Percentiles rank a stretch among this genome's conserved stretches.
Evolutionary conservation across 768 basidiomycete genomes (phyloP).

Genomic region (Agaricus subrufescens): DNA sequence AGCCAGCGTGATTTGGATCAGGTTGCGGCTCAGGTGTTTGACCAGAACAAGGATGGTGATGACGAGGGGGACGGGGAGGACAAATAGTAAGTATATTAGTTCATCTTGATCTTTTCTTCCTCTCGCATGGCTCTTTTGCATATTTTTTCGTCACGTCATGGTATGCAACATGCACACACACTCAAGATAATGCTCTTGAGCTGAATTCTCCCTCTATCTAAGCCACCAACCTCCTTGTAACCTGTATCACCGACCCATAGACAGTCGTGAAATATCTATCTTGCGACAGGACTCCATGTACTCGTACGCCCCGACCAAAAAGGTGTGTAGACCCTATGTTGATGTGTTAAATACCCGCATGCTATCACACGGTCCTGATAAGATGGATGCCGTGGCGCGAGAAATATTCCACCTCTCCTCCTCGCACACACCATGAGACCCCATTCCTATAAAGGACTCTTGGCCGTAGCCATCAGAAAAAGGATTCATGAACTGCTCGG

Average conservation of each 20-base stretch:
- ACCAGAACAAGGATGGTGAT: constrained; percentile 68
- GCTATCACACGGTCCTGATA: constrained; percentile 2
- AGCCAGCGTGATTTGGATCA: constrained; percentile 91
- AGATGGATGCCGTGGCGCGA: not conserved
- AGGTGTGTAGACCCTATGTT: too few relatives aligned
- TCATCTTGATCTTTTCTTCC: constrained; percentile 9
- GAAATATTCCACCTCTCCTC: not conserved
- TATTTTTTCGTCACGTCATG: constrained; percentile 30
- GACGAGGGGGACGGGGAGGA: constrained; percentile 67
- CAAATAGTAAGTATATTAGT: constrained; percentile 35
- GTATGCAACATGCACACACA: constrained; percentile 35
- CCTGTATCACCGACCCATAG: not conserved
- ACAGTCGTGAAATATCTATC: too few relatives aligned
- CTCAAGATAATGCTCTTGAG: constrained; percentile 26
- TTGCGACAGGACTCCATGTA: not conserved
- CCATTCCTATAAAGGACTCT: constrained; percentile 12
- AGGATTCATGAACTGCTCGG: constrained; percentile 21
- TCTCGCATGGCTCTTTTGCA: constrained; percentile 29
- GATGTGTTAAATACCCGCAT: not conserved
- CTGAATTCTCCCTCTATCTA: constrained; percentile 6
- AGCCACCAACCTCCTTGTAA: not conserved
- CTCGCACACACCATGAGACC: not conserved
- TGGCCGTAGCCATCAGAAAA: constrained; percentile 21
- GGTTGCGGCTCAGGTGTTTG: constrained; percentile 86
- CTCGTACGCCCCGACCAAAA: too few relatives aligned